Conservation (phyloP, 768 basidiomycete species). For the Lyophyllum semitale region DNA sequence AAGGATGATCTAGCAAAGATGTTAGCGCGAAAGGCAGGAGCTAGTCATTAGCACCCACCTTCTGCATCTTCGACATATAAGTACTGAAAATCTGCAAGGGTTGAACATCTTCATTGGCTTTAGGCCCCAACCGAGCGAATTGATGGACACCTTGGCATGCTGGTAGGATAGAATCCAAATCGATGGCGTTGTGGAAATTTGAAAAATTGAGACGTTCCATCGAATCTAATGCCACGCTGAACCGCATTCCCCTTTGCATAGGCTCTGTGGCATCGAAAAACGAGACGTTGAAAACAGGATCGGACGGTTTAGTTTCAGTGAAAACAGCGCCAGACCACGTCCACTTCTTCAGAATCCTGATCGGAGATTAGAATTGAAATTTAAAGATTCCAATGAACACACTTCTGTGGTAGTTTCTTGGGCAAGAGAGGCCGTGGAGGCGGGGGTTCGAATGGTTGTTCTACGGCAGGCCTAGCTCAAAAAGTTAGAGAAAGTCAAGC, state of each 20-base stretch:
- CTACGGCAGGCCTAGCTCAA: constrained; percentile 21
- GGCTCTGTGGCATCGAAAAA: constrained; percentile 48
- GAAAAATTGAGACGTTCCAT: constrained; percentile 43
- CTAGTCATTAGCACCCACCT: constrained; percentile 38
- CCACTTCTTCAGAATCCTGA: constrained; percentile 62
- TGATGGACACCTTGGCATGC: constrained; percentile 55
- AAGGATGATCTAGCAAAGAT: constrained; percentile 44
- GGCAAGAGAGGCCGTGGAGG: constrained; percentile 22
- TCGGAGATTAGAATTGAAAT: constrained; percentile 5
- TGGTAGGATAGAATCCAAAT: constrained; percentile 47
- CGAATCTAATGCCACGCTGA: constrained; percentile 47
- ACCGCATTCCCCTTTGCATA: constrained; percentile 41
- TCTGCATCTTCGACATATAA: constrained; percentile 47
- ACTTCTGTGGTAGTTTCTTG: constrained; percentile 22
- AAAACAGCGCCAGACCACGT: constrained; percentile 64
- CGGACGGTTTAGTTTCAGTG: constrained; percentile 37
- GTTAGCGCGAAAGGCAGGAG: constrained; percentile 1
- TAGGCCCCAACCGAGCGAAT: constrained; percentile 49
- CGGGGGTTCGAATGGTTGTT: constrained; percentile 21
- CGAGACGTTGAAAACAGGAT: constrained; percentile 49
- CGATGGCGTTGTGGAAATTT: constrained; percentile 49
- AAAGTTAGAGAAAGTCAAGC: not conserved
- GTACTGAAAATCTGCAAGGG: constrained; percentile 40
- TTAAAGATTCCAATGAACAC: not conserved
- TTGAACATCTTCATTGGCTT: constrained; percentile 37